Evolutionary conservation across 371 early-diverging fungal species (phyloP), one percentile per base, ranked within the genome.

Genomic region (Phascolomyces articulosus): DNA sequence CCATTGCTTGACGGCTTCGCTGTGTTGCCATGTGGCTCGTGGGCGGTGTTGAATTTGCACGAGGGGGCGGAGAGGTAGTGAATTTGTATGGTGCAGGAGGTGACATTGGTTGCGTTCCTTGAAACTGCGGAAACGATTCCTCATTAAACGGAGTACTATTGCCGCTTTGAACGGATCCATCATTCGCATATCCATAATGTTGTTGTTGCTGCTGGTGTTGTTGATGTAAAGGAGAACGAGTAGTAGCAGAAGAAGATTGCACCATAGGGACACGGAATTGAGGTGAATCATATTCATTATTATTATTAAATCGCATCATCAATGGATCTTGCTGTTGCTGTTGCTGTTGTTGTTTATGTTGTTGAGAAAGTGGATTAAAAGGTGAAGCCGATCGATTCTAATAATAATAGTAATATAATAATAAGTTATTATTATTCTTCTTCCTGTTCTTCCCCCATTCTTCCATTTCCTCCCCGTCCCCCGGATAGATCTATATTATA

Each of bases 1-100:
- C 15, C 44, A 51, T 51, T 47, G 21, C 38, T 55, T 55, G 56
- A 34, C 38, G 56, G 9, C 24, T 27, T 18, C 56, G 60, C 44
- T 59, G 60, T 59, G 60, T 59, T 59, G 60, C 60, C 60, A 59
- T 59, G 60, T 59, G 60, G 60, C 60, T 59, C 60, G 60, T 70
- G 8, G 79, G 79, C 59, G 82, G 79, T 13, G 82, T 78, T 20
- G 79, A 78, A 47, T 78, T 81, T 9, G 82, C 60, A 31, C 82
- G 78, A 24, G 73, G 69, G 41, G 75, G 75, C 40, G 80, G 74
- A 3, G 78, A 73, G 18, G 69, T 41, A 16, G 69, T 58, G 29
- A 72, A 73, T 18, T 72, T 79, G 58, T 76, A 74, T 8, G 76
- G 69, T 16, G 72, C 29, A 44, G 74, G 68, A 40, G 75, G 73